A percentile compares a stretch with the other conserved stretches of the same genome.
Conservation (phyloP, 345 rosid genomes). For the Hypericum perforatum region DNA sequence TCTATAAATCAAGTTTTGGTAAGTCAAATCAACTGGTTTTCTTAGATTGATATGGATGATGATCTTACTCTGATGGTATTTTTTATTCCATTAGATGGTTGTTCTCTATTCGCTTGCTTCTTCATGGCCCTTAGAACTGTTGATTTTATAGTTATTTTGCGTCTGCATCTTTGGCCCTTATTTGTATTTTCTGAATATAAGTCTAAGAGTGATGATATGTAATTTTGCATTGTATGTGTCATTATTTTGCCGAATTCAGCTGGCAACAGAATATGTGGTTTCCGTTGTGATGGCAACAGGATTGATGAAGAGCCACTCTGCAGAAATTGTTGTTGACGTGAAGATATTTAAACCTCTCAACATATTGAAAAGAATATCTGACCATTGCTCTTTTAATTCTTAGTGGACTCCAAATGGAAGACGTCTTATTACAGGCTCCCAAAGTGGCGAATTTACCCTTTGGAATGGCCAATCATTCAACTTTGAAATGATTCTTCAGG, state of each 20-base stretch:
- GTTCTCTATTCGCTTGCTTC: background rate
- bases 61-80: background rate
- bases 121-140: too few species aligned
- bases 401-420: conserved; percentile 99
- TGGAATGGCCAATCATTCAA: conserved; percentile 99
- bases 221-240: too few species aligned
- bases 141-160: too few species aligned
- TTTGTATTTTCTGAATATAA: too few species aligned
- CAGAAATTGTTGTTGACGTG: too few species aligned
- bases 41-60: background rate
- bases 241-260: too few species aligned
- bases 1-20: conserved; percentile 91
- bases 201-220: too few species aligned
- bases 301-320: too few species aligned
- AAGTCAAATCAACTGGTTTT: conserved; percentile 13
- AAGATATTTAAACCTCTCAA: too few species aligned
- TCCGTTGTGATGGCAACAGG: too few species aligned
- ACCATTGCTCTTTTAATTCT: conserved; percentile 16
- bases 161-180: too few species aligned
- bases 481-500: conserved; percentile 98
- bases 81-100: conserved; percentile 1
- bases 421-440: conserved; percentile 93
- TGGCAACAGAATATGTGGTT: too few species aligned
- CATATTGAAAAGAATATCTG: conserved; percentile 7
- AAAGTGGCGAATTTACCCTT: conserved; percentile 94